Conservation (phyloP, 1,284 basidiomycete genomes). For the Gomphus bonarii region DNA sequence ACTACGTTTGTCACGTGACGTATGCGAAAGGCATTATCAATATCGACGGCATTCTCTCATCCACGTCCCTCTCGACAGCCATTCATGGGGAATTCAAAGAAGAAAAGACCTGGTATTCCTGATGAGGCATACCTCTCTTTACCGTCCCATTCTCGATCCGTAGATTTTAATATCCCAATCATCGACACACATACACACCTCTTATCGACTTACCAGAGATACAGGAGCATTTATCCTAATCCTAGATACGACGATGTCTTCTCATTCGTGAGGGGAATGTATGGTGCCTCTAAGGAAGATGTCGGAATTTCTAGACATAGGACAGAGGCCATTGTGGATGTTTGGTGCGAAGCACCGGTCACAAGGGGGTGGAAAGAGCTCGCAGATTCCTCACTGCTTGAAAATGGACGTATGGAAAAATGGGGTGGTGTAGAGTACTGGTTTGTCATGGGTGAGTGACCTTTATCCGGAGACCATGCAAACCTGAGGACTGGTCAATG, state of each 20-base stretch:
- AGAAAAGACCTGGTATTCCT: slow-evolving; percentile 18
- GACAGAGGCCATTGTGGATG: slow-evolving; percentile 63
- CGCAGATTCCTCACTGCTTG: slow-evolving; percentile 56
- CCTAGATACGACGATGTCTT: slow-evolving; percentile 42
- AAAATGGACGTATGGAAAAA: slow-evolving; percentile 32
- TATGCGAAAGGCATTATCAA: background rate
- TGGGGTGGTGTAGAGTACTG: slow-evolving; percentile 64
- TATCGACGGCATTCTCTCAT: background rate
- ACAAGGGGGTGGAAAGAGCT: slow-evolving; percentile 51
- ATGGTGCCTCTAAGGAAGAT: slow-evolving; percentile 28
- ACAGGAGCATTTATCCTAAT: slow-evolving; percentile 45
- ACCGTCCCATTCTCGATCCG: slow-evolving; percentile 19
- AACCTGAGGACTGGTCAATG: background rate
- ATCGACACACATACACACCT: slow-evolving; percentile 77
- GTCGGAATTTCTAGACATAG: slow-evolving; percentile 19
- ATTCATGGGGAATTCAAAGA: slow-evolving; percentile 13
- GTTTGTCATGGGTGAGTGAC: slow-evolving; percentile 60
- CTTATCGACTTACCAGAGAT: slow-evolving; percentile 54
- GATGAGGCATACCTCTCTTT: slow-evolving; percentile 23
- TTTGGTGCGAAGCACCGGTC: slow-evolving; percentile 75
- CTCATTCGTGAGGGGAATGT: slow-evolving; percentile 57
- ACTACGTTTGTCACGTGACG: background rate
- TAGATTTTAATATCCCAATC: slow-evolving; percentile 30
- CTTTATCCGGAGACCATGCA: background rate
- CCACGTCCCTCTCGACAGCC: background rate